Evolutionary conservation across 164 flowering plant species (phyloP), one percentile per base, ranked within the genome.

Genomic region (Vitis rotundifolia): DNA sequence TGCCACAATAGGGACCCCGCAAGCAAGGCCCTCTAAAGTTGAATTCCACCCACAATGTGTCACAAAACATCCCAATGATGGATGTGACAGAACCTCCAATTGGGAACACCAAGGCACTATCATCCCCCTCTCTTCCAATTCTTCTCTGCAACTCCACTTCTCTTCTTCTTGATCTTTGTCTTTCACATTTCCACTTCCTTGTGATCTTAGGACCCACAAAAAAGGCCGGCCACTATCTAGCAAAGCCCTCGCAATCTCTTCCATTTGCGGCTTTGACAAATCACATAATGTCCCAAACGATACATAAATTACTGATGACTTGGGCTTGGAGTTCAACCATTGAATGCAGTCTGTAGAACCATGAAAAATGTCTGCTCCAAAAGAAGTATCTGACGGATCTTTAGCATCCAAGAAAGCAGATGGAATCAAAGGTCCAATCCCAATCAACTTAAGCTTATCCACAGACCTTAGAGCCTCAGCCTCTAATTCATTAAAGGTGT

Each of bases 351-450:
- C 64, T 6, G 50, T 56, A 0, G 72, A 19, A 47, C 12, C 15
- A 16, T 61, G 11, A 56, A 67, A 52, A 6, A 83, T 49, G 49
- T 85, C 87, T 5, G 71, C 85, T 5, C 92, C 87, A 29, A 69
- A 76, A 2, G 82, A 76, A 1, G 59, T 73, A 15, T 81, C 86
- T 0, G 48, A 14, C 4, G 71, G 70, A 15, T 79, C 79, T 2
- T 67, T 63, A 1, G 75, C 72, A 19, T 78, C 84, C n/a, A 75
- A 56, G 53, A 75, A 78, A 13, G 85, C 81, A 1, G 85, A 80
- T 6, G 86, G 88, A 58, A 90, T 58, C 71, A 85, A 70, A 2
- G 92, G 97, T 9, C 97, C 96, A 7, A 92, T 58, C 5, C 73
- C 75, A 0, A 82, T 57, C 61, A 84, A 3, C 0, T 73, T 75